Percentiles rank a stretch among this genome's conserved stretches.
phyloP scores from a whole-genome alignment of 306 rosid genomes.

The Begonia masoniana region DNA sequence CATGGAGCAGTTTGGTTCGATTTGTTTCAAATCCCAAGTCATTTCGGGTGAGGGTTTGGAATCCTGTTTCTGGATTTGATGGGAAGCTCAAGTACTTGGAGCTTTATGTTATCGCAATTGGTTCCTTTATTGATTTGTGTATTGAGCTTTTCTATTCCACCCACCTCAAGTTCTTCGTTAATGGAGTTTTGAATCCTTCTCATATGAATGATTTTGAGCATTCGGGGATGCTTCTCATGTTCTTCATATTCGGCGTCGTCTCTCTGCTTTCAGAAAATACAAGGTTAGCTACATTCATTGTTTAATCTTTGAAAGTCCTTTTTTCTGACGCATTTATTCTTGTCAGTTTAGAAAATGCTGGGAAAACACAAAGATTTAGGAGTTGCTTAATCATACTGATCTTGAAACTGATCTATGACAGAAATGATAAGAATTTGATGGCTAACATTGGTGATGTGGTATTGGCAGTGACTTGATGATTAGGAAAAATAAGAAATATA shows the following conservation, averaged over 20 bases:
- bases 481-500: too few species aligned
- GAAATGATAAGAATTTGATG: too few species aligned
- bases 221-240: slow-evolving; percentile 95
- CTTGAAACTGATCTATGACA: too few species aligned
- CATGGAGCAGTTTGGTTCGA: slow-evolving; percentile 68
- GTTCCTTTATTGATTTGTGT: slow-evolving; percentile 78
- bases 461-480: too few species aligned
- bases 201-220: slow-evolving; percentile 97
- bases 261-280: slow-evolving; percentile 54
- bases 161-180: slow-evolving; percentile 62
- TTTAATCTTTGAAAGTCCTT: background rate
- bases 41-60: slow-evolving; percentile 59
- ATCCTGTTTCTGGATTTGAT: slow-evolving; percentile 63
- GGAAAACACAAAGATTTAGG: too few species aligned
- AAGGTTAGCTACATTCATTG: slow-evolving; percentile 31
- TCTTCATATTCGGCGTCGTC: slow-evolving; percentile 63
- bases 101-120: slow-evolving; percentile 65
- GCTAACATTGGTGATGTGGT: too few species aligned
- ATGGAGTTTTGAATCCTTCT: slow-evolving; percentile 64
- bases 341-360: background rate
- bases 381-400: too few species aligned
- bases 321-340: background rate
- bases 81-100: slow-evolving; percentile 75
- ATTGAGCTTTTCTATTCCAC: slow-evolving; percentile 88
- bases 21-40: slow-evolving; percentile 34